Evolutionary conservation across 148 eudicot genomes (phyloP).

Genomic region (Arctostaphylos glauca): DNA sequence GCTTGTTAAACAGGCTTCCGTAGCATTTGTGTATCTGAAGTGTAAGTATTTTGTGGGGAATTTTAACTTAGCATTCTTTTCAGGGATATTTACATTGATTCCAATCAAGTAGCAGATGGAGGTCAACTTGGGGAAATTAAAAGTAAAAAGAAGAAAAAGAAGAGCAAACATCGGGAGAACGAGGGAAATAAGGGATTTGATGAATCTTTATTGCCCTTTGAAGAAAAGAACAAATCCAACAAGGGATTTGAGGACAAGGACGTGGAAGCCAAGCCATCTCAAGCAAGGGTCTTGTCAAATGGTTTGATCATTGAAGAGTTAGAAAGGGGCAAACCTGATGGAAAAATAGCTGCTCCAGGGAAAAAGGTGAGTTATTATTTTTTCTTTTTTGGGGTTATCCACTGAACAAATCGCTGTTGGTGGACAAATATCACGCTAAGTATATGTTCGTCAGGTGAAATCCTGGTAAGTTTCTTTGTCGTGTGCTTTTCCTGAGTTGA

Average conservation of each 20-base stretch:
- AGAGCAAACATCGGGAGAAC: slow-evolving; percentile 29
- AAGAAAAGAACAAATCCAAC: slow-evolving; percentile 5
- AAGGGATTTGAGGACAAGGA: slow-evolving; percentile 23
- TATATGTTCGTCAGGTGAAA: background rate
- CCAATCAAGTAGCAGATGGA: slow-evolving; percentile 25
- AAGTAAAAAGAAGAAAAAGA: slow-evolving; percentile 50
- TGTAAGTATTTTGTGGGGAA: background rate
- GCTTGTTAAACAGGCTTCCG: background rate
- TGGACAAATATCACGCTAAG: background rate
- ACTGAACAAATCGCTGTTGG: background rate
- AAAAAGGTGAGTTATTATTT: slow-evolving; percentile 55
- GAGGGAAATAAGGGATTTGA: slow-evolving; percentile 21
- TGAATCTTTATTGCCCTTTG: background rate
- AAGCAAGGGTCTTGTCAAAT: slow-evolving; percentile 43
- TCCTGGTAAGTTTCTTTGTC: background rate
- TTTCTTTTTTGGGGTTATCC: background rate
- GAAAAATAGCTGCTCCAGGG: slow-evolving; percentile 71
- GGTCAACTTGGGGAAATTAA: slow-evolving; percentile 38
- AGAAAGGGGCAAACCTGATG: slow-evolving; percentile 62
- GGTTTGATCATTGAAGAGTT: slow-evolving; percentile 74
- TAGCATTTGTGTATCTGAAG: background rate
- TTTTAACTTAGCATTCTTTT: slow-evolving; percentile 4
- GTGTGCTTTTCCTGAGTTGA: background rate
- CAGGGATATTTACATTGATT: slow-evolving; percentile 27
- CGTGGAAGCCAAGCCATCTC: slow-evolving; percentile 15